Conservation (phyloP, 148 eudicot species). For the Suaeda aralocaspica region DNA sequence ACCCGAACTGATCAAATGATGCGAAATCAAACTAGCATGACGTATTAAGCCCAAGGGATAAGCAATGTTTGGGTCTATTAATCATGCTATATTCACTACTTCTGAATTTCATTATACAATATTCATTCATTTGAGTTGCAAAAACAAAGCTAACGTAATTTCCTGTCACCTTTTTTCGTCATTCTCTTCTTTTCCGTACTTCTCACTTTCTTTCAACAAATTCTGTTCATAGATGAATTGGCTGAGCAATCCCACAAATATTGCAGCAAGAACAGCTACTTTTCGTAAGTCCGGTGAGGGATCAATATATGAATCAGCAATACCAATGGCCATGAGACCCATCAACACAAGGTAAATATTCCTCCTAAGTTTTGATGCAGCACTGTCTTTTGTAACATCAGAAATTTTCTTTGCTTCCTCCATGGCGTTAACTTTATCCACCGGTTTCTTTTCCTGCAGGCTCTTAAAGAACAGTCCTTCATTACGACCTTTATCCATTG, state of each 20-base stretch:
- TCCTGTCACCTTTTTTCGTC: constrained; percentile 35
- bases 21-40: constrained; percentile 57
- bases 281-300: constrained; percentile 52
- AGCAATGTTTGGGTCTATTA: constrained; percentile 55
- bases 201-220: constrained; percentile 40
- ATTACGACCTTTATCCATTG: constrained; percentile 48
- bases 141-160: neutral
- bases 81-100: constrained; percentile 44
- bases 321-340: constrained; percentile 40
- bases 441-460: constrained; percentile 38
- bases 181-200: constrained; percentile 22
- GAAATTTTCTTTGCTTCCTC: constrained; percentile 52
- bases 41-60: constrained; percentile 53
- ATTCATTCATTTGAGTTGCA: neutral
- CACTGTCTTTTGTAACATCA: constrained; percentile 41
- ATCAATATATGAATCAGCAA: constrained; percentile 52
- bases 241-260: constrained; percentile 55
- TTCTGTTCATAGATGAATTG: constrained; percentile 71
- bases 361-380: constrained; percentile 51
- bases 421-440: constrained; percentile 44
- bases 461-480: constrained; percentile 84
- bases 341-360: constrained; percentile 65
- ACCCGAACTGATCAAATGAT: constrained; percentile 34
- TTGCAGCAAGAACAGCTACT: constrained; percentile 43
- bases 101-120: neutral